Conservation (phyloP, 2,329 filamentous ascomycete genomes). For the Clonostachys rhizophaga region DNA sequence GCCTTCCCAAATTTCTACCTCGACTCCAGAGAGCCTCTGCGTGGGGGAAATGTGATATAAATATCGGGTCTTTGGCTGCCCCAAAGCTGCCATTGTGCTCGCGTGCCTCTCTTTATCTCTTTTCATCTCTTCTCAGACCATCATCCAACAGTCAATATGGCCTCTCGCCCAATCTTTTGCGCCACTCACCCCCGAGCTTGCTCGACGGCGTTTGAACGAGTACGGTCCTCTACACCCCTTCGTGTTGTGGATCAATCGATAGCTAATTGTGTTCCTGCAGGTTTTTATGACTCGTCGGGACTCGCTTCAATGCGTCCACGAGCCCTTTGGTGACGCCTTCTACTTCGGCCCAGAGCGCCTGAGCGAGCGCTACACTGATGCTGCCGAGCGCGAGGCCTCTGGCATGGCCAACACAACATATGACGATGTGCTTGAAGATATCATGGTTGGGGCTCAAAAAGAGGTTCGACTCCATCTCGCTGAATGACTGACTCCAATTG, state of each 20-base stretch:
- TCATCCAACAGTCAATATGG: slow-evolving; percentile 45
- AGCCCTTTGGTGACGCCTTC: slow-evolving; percentile 95
- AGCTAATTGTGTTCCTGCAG: slow-evolving; percentile 34
- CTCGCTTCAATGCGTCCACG: slow-evolving; percentile 78
- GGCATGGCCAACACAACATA: slow-evolving; percentile 70
- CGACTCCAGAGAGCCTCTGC: background rate
- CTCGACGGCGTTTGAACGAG: slow-evolving; percentile 95
- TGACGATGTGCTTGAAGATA: slow-evolving; percentile 69
- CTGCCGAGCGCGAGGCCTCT: slow-evolving; percentile 46
- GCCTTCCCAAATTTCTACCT: too few relatives aligned
- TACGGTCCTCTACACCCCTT: slow-evolving; percentile 36
- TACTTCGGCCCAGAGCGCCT: slow-evolving; percentile 93
- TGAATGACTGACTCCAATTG: background rate
- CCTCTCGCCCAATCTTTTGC: slow-evolving; percentile 72
- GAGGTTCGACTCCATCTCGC: slow-evolving; percentile 52
- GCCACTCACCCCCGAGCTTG: slow-evolving; percentile 92
- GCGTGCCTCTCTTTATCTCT: too few relatives aligned
- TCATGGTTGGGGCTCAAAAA: slow-evolving; percentile 56
- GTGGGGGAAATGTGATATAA: background rate
- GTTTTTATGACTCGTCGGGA: slow-evolving; percentile 95
- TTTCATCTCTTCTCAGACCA: slow-evolving; percentile 1
- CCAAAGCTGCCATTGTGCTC: too few relatives aligned
- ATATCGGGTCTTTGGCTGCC: too few relatives aligned
- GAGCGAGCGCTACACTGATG: slow-evolving; percentile 71
- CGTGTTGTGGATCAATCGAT: background rate